Base-by-base conservation (phyloP, 2,329 filamentous ascomycete species). In the Talaromyces sp. region DNA sequence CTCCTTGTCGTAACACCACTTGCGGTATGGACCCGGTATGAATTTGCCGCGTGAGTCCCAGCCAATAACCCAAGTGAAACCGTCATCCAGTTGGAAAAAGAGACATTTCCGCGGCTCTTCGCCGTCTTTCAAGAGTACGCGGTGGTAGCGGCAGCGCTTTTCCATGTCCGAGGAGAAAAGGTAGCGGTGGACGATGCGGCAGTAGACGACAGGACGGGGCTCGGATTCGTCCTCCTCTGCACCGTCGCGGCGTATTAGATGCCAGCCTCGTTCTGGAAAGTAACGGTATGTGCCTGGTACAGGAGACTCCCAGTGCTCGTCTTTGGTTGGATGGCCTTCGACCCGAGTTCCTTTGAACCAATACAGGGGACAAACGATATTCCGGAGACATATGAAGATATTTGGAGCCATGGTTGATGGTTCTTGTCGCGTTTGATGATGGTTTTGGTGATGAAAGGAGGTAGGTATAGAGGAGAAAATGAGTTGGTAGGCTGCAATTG, bases 1-100 rank as follows among this genome's bases (percentile, higher is more conserved):
- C 53, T 72, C 69, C 36, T 70, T 60, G 59, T 80, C 78, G 46
- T 77, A 69, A 61, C 71, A 74, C 78, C 78, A 81, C 48, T 78
- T 75, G 56, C 77, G 75, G 63, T 80, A 80, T 3, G 77, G 78
- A 1, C 78, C 78, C 3, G 77, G 77, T 43, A 80, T 75, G 65
- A 81, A 81, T n/a, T 69, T 72, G 56, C 77, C 78, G 40, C 78
- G 67, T 21, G 73, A 69, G 63, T 80, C 77, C 77, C 78, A 80
- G 61, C 76, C 78, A 39, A 77, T 72, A 37, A 81, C 77, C 77
- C 78, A 81, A 55, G 75, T 73, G 46, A 75, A 65, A 36, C 75
- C 77, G 51, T 80, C 76, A 57, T 81, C 78, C 28, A 81, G 73
- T 11, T 70, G 73, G 68, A 81, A 80, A 68, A 80, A 81, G 57